Conservation (phyloP, 208 protist genomes). For the Leishmania martiniquensis region DNA sequence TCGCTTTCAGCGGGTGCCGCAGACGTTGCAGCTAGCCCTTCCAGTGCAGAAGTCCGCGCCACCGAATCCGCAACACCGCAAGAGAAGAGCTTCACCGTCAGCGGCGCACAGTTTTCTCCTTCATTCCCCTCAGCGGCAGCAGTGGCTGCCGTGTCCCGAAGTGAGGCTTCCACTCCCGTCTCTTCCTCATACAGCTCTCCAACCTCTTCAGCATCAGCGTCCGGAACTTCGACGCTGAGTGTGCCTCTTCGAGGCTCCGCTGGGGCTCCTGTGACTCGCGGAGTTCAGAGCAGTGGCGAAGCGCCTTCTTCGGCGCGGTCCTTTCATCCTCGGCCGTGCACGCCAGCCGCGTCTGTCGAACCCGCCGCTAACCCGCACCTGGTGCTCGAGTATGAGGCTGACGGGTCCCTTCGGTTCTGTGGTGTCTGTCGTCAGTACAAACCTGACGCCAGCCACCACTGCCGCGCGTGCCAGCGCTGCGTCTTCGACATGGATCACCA, state of each 20-base stretch:
- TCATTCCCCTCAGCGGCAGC: neutral
- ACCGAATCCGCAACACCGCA: neutral
- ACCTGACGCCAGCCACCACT: slow-evolving; percentile 84
- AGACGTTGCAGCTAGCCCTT: neutral
- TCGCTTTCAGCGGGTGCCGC: neutral
- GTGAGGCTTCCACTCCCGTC: neutral
- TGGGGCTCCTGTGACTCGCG: neutral
- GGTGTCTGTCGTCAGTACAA: slow-evolving; percentile 67
- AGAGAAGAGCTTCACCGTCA: too few species aligned
- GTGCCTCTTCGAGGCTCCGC: neutral
- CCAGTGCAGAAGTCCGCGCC: neutral
- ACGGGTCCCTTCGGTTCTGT: slow-evolving; percentile 69
- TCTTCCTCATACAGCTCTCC: neutral
- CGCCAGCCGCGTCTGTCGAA: neutral
- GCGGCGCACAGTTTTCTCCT: neutral
- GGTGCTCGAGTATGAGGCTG: slow-evolving; percentile 46
- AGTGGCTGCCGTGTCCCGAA: neutral
- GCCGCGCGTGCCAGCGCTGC: slow-evolving; percentile 69
- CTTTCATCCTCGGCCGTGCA: neutral
- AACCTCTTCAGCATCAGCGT: neutral
- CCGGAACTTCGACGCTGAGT: neutral
- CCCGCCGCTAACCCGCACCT: slow-evolving; percentile 19
- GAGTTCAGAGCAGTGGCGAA: neutral
- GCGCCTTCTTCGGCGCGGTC: too few species aligned
- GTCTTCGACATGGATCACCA: slow-evolving; percentile 92